phyloP scores from a whole-genome alignment of 176 grass and related monocot genomes.

The Cenchrus purpureus region DNA sequence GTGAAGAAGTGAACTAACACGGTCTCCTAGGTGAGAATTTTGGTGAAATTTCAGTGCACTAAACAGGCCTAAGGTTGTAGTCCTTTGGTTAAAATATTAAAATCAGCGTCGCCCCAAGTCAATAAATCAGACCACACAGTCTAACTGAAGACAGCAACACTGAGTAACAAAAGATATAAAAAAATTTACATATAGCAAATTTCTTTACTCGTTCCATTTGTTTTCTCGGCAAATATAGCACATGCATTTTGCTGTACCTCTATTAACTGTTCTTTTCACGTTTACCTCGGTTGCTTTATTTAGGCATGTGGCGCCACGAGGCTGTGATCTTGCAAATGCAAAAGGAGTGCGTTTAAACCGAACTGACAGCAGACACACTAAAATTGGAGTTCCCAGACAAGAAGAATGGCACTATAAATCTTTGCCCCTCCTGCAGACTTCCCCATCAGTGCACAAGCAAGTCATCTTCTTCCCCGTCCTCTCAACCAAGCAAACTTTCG shows the following conservation, averaged over 20 bases:
- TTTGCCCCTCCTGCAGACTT: slow-evolving; percentile 31
- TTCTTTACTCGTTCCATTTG: background rate
- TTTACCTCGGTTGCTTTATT: slow-evolving; percentile 32
- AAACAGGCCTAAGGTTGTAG: background rate
- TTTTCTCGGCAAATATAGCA: background rate
- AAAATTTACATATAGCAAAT: background rate
- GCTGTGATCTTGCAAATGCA: slow-evolving; percentile 22
- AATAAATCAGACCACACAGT: background rate
- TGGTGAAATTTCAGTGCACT: too few species aligned
- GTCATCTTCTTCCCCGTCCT: slow-evolving; percentile 13
- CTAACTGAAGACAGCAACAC: background rate
- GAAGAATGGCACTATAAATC: slow-evolving; percentile 15
- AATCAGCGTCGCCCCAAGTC: background rate
- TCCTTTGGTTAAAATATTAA: too few species aligned
- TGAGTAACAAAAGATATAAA: background rate
- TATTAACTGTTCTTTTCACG: background rate
- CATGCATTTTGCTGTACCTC: background rate
- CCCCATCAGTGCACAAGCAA: slow-evolving; percentile 31
- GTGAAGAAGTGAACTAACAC: too few species aligned
- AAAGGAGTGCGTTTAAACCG: slow-evolving; percentile 25
- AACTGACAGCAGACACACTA: slow-evolving; percentile 41
- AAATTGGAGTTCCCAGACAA: slow-evolving; percentile 41
- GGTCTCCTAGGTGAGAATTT: too few species aligned
- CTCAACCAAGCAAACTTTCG: slow-evolving; percentile 18
- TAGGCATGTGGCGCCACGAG: slow-evolving; percentile 21